Conservation (phyloP, 2,329 filamentous ascomycete species). For the Venturia carpophila region DNA sequence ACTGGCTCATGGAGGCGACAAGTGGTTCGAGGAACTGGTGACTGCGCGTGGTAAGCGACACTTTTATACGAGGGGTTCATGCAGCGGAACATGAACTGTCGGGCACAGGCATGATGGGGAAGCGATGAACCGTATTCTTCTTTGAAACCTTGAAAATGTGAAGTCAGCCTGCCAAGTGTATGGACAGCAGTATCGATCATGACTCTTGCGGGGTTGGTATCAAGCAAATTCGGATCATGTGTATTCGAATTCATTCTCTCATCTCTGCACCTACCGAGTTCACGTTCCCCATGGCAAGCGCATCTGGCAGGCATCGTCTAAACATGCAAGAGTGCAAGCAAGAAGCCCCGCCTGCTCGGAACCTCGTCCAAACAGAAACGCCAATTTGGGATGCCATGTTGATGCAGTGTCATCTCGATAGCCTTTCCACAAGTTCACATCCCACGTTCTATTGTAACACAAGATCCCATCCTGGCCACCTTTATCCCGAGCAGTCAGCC, state of each 20-base stretch:
- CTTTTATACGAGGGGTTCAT: too few relatives aligned
- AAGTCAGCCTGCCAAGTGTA: too few relatives aligned
- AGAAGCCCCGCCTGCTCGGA: not conserved
- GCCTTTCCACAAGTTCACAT: not conserved
- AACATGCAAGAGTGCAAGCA: not conserved
- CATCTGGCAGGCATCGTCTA: not conserved
- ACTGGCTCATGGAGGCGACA: too few relatives aligned
- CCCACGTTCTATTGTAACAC: not conserved
- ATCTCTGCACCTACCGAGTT: not conserved
- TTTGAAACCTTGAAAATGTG: too few relatives aligned
- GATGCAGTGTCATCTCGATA: slow-evolving; percentile 1
- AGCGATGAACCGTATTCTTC: too few relatives aligned
- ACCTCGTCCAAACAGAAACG: not conserved
- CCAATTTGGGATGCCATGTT: not conserved
- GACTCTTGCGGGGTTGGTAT: too few relatives aligned
- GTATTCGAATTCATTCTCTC: slow-evolving; percentile 2
- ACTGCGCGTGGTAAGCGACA: too few relatives aligned
- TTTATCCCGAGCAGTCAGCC: not conserved
- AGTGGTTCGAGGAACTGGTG: too few relatives aligned
- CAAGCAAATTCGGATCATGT: not conserved
- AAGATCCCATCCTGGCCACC: not conserved
- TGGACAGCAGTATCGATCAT: too few relatives aligned
- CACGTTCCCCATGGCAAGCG: not conserved
- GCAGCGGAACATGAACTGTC: too few relatives aligned
- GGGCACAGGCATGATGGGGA: too few relatives aligned